Base-by-base conservation (phyloP, 345 rosid species). In the Citrus mangshanensis region DNA sequence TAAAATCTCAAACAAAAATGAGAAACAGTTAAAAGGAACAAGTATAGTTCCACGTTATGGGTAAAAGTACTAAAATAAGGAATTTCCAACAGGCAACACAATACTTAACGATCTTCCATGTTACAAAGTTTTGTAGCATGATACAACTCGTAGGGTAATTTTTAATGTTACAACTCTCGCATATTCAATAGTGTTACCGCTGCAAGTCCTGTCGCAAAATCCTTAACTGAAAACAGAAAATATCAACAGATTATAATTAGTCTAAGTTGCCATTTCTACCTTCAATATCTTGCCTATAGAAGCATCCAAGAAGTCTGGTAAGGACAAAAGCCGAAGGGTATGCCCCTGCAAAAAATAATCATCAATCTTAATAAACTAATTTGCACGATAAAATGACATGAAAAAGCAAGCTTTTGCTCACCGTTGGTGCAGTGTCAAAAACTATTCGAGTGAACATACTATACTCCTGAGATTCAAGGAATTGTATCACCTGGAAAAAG, bases 371-470 rank as follows among this genome's bases (percentile, higher is more conserved):
- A 54, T 38, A 37, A 55, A 66, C 69, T 51, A 12, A 79, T 68
- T 63, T 55, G 19, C 77, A 67, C 37, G 61, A 72, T 67, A 46
- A 64, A 58, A 35, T 54, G 30, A 74, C 68, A 34, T 55, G 46
- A 59, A 73, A 35, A 60, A 58, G 19, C 19, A 63, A 22, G 28
- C 27, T 75, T 82, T 68, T 61, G 37, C 95, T 90, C 81, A 96
- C 99, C 79, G 97, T 96, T 51, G 99, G 99, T 81, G 99, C 98
- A 65, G 99, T 96, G 82, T 94, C 99, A 81, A 94, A 96, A 70
- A 96, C 91, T 37, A 96, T 94, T 80, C 98, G 90, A 63, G 99
- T 94, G 80, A 96, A 96, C 95, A 91, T 89, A 67, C 78, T 87
- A 85, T 96, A 96, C 82, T 96, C 93, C 14, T 80, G 91, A 21